These are phyloP conservation scores for Laguncularia racemosa DNA, from an alignment of 345 rosid species.

Conservation along the genomic window DNA sequence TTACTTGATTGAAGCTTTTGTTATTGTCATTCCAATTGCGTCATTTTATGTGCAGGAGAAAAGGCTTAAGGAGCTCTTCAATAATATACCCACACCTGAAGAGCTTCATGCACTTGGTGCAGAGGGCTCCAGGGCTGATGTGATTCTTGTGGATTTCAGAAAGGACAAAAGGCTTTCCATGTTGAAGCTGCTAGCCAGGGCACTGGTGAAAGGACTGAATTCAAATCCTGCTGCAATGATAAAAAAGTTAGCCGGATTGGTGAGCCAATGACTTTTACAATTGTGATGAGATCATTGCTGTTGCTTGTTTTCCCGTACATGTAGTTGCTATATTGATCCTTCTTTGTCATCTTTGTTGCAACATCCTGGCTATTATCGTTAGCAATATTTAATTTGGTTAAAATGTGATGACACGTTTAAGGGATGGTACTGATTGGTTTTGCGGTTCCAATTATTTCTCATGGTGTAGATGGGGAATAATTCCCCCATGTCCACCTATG, in stretches of 20 bases:
- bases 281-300: neutral
- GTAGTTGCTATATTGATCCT: too few relatives aligned
- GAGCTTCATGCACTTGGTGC: conserved; percentile 78
- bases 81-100: conserved; percentile 67
- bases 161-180: conserved; percentile 85
- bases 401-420: too few relatives aligned
- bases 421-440: too few relatives aligned
- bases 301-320: neutral
- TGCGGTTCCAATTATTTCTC: too few relatives aligned
- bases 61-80: conserved; percentile 69
- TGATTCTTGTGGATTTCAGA: conserved; percentile 73
- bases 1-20: neutral
- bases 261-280: conserved; percentile 20
- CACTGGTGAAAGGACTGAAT: conserved; percentile 76
- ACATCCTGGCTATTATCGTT: too few relatives aligned
- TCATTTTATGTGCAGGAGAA: conserved; percentile 49
- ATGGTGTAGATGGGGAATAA: too few relatives aligned
- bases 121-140: conserved; percentile 68
- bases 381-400: too few relatives aligned
- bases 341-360: too few relatives aligned
- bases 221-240: conserved; percentile 83
- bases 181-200: conserved; percentile 72
- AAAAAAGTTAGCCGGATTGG: conserved; percentile 94
- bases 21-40: conserved; percentile 4
- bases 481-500: too few relatives aligned